phyloP scores from a whole-genome alignment of 2,329 filamentous ascomycete species.

The Pleomassaria siparia region DNA sequence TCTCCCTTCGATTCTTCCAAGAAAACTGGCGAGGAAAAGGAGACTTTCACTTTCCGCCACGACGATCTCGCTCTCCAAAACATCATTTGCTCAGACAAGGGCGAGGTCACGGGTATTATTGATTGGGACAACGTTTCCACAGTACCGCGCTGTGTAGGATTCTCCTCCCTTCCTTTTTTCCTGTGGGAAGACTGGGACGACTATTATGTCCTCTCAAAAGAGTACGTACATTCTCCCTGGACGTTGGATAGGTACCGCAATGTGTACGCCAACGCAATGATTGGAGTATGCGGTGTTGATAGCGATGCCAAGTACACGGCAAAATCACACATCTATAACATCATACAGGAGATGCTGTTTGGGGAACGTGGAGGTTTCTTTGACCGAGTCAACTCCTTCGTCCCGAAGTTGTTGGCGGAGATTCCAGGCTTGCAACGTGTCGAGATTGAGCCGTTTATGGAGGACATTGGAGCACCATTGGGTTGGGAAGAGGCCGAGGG shows the following conservation, averaged over 20 bases:
- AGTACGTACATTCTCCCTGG: slow-evolving; percentile 2
- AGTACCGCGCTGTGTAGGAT: slow-evolving; percentile 14
- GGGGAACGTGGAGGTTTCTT: background rate
- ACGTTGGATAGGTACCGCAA: slow-evolving; percentile 2
- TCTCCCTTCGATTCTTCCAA: background rate
- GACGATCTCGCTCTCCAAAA: slow-evolving; percentile 26
- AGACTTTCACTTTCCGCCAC: slow-evolving; percentile 22
- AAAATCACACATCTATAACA: slow-evolving; percentile 2
- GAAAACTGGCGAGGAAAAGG: slow-evolving; percentile 3
- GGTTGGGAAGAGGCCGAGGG: background rate
- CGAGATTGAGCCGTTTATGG: background rate
- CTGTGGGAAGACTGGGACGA: slow-evolving; percentile 10
- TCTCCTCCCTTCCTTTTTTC: slow-evolving; percentile 12
- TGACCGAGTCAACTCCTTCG: background rate
- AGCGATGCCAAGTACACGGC: slow-evolving; percentile 5
- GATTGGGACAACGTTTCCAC: slow-evolving; percentile 18
- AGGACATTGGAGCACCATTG: background rate
- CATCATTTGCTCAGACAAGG: slow-evolving; percentile 17
- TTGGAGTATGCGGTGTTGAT: background rate
- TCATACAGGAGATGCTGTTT: background rate
- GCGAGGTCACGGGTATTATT: slow-evolving; percentile 21
- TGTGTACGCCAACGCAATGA: slow-evolving; percentile 3
- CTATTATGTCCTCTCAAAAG: background rate
- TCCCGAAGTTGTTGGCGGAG: background rate
- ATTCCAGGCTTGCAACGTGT: background rate